Evolutionary conservation across 2,329 filamentous ascomycete genomes (phyloP), one percentile per base, ranked within the genome.

Genomic region (Fusarium subglutinans): DNA sequence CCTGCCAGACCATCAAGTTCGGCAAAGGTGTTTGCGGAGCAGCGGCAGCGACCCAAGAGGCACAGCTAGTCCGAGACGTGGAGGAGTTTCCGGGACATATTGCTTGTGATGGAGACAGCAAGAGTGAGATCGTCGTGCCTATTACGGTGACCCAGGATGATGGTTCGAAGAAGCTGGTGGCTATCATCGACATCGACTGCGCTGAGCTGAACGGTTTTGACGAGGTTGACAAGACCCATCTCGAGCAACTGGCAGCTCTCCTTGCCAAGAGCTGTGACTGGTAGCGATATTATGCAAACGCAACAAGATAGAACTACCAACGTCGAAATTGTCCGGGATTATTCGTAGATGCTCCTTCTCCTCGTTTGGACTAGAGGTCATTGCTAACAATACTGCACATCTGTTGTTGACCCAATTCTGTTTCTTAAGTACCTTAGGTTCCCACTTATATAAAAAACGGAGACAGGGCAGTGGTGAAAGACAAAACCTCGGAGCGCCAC

Each of bases 111-210:
- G 89, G 89, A 8, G 91, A 90, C 65, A 94, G 90, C 77, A 89
- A 86, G 83, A 95, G 93, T 80, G 94, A 96, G 85, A 91, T 96
- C 80, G 94, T 96, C 24, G 93, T 96, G 55, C 94, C 94, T 5
- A 88, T 96, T 70, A 73, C 92, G 10, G 79, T 78, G 22, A 74
- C 78, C 26, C 73, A 76, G 58, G 77, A 78, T 48, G 81, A 78
- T 30, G 76, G 77, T 57, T 66, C 78, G 30, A 73, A 76, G 50
- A 84, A 88, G 84, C 83, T 92, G 11, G 90, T 93, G 28, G 93
- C 90, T 6, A 93, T 96, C 72, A 94, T 96, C 68, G 94, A 96
- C 78, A 86, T 96, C 30, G 94, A 96, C 81, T 96, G 94, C 79
- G 89, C 91, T 3, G 89, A 87, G 41, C 74, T 88, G 59, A 82